phyloP scores from a whole-genome alignment of 345 rosid genomes.

The Citrus sp. region DNA sequence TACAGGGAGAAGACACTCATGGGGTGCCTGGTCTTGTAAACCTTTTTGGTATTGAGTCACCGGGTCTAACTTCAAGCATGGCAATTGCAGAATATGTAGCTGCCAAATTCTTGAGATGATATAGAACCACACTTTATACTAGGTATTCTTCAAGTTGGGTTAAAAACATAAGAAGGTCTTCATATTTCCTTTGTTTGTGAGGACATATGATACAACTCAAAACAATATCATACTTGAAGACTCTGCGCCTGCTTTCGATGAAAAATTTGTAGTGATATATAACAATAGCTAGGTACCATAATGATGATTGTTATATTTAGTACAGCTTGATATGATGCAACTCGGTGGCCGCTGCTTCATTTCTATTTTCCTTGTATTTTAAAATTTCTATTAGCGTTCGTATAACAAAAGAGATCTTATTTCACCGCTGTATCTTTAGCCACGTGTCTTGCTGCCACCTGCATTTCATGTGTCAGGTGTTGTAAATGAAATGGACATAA shows the following conservation, averaged over 20 bases:
- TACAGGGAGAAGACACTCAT: slow-evolving; percentile 79
- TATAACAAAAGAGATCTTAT: too few species aligned
- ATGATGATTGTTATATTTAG: background rate
- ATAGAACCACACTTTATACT: background rate
- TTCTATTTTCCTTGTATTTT: background rate
- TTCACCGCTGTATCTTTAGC: too few species aligned
- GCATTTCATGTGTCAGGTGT: too few species aligned
- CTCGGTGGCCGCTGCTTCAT: background rate
- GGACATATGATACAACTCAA: background rate
- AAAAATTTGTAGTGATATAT: background rate
- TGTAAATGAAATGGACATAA: too few species aligned
- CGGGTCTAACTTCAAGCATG: slow-evolving; percentile 94
- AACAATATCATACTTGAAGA: background rate
- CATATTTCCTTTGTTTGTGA: background rate
- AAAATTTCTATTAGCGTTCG: too few species aligned
- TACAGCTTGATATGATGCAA: background rate
- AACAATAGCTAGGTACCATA: background rate
- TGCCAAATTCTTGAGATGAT: slow-evolving; percentile 42
- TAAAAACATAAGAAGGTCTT: background rate
- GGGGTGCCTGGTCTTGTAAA: slow-evolving; percentile 84
- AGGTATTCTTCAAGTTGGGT: background rate
- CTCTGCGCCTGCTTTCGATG: background rate
- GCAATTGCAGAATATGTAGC: slow-evolving; percentile 82
- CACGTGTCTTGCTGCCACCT: too few species aligned
- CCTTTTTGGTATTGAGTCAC: slow-evolving; percentile 89